phyloP scores from a whole-genome alignment of 352 stramenopile genomes.

The Phytophthora sp. region DNA sequence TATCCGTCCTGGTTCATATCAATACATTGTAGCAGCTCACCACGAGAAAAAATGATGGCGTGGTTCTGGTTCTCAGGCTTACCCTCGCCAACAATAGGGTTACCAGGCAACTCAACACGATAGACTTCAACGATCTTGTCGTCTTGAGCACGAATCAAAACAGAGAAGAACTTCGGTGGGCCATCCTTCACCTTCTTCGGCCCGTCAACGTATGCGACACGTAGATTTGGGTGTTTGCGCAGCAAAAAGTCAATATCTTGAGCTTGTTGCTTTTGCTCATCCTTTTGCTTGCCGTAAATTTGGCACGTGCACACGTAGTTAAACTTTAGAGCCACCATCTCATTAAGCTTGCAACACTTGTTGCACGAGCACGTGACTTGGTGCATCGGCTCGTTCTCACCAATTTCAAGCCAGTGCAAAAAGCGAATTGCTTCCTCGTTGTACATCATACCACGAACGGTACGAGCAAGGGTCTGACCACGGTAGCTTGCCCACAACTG shows the following conservation, averaged over 20 bases:
- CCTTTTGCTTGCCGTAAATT: constrained; percentile 86
- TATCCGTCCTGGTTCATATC: constrained; percentile 91
- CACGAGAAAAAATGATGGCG: constrained; percentile 82
- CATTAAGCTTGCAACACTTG: constrained; percentile 79
- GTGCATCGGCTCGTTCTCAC: constrained; percentile 87
- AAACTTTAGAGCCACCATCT: constrained; percentile 87
- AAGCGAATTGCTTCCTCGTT: constrained; percentile 86
- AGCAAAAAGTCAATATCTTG: constrained; percentile 80
- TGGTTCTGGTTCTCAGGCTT: constrained; percentile 90
- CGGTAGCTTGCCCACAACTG: constrained; percentile 84
- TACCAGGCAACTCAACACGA: constrained; percentile 74
- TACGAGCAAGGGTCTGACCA: constrained; percentile 79
- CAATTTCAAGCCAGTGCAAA: constrained; percentile 85
- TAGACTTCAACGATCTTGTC: constrained; percentile 83
- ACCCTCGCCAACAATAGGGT: constrained; percentile 85
- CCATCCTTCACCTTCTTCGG: constrained; percentile 89
- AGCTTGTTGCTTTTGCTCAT: constrained; percentile 82
- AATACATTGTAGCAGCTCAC: constrained; percentile 86
- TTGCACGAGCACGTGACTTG: constrained; percentile 76
- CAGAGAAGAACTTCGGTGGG: constrained; percentile 81
- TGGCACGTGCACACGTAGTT: constrained; percentile 90
- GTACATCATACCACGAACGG: constrained; percentile 88
- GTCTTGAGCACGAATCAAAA: constrained; percentile 70
- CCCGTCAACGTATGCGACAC: constrained; percentile 81
- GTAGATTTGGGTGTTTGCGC: constrained; percentile 72